Evolutionary conservation across 352 stramenopile genomes (phyloP).

Genomic region (Detonula confervacea): DNA sequence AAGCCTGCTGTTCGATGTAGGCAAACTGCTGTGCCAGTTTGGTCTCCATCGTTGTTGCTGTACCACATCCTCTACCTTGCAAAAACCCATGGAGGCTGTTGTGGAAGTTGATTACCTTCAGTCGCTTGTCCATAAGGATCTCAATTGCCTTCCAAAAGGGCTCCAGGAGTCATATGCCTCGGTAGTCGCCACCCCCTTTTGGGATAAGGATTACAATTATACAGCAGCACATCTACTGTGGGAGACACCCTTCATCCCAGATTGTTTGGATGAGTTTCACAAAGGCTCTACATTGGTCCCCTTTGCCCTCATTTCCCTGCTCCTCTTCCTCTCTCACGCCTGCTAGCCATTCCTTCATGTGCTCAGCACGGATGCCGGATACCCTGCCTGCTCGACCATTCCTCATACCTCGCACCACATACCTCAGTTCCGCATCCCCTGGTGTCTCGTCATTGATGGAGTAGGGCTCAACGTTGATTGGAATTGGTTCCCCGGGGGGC

Average conservation of each 20-base stretch:
- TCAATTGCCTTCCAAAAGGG: conserved; percentile 1
- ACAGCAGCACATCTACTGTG: neutral
- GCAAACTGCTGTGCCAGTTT: neutral
- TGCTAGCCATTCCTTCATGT: neutral
- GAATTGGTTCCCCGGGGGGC: neutral
- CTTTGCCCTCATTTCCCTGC: neutral
- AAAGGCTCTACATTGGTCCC: neutral
- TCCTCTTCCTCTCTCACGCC: neutral
- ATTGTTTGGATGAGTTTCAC: neutral
- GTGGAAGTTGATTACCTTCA: neutral
- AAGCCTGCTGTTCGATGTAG: neutral
- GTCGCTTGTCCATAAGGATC: neutral
- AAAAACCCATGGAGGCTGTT: neutral
- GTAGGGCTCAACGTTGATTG: neutral
- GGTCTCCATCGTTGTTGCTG: neutral
- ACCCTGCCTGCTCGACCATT: neutral
- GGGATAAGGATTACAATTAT: neutral
- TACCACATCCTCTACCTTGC: neutral
- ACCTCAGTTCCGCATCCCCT: neutral
- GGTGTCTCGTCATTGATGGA: neutral
- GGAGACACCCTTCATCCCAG: no score
- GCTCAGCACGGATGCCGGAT: neutral
- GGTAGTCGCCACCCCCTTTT: neutral
- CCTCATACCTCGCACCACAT: neutral
- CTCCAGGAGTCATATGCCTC: neutral